Evolutionary conservation across 805 yeast species (phyloP).

Genomic region (Pichia thaimueangensis): DNA sequence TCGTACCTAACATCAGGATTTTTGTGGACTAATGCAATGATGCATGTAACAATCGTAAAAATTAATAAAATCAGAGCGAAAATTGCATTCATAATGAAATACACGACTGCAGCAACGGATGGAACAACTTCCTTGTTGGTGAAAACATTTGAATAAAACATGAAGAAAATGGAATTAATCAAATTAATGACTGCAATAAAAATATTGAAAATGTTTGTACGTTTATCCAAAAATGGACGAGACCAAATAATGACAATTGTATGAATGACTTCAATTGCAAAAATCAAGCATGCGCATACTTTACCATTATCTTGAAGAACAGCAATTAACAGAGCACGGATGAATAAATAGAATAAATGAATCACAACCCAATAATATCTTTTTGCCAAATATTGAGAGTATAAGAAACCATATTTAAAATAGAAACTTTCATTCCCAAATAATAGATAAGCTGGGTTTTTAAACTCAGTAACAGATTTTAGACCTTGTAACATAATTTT

Average conservation of each 20-base stretch:
- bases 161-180: conserved; percentile 76
- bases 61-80: conserved; percentile 77
- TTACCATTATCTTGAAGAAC: conserved; percentile 77
- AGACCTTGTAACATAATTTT: conserved; percentile 73
- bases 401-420: conserved; percentile 86
- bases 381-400: conserved; percentile 85
- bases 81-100: conserved; percentile 83
- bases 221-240: conserved; percentile 90
- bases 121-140: conserved; percentile 83
- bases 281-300: conserved; percentile 71
- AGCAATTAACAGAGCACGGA: conserved; percentile 80
- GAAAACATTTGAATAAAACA: conserved; percentile 83
- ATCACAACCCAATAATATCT: conserved; percentile 76
- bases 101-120: conserved; percentile 85
- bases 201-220: conserved; percentile 91
- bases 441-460: conserved; percentile 87
- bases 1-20: conserved; percentile 94
- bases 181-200: conserved; percentile 73
- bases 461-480: conserved; percentile 61
- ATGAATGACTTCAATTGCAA: conserved; percentile 68
- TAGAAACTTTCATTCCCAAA: conserved; percentile 77
- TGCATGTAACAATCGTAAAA: conserved; percentile 83
- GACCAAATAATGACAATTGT: conserved; percentile 58
- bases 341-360: conserved; percentile 55
- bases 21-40: conserved; percentile 74